Evolutionary conservation across 2,329 filamentous ascomycete genomes (phyloP), one percentile per base, ranked within the genome.

Genomic region (Pezicula carpinea): DNA sequence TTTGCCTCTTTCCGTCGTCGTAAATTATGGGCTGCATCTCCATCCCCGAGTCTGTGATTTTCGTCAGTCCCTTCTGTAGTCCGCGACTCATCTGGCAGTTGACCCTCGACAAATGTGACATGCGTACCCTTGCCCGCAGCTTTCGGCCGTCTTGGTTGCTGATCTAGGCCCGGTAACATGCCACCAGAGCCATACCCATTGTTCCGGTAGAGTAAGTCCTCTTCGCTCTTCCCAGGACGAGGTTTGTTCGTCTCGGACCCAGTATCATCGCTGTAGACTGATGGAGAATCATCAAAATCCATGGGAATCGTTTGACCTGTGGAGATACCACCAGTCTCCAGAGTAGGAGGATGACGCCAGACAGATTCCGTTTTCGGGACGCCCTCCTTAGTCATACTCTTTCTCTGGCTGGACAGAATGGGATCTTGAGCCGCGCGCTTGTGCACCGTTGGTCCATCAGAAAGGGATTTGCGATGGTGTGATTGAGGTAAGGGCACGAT

Each of bases 341-440:
- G 51, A 4, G 52, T 48, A 3, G 59, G 58, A 14, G 56, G 53
- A 43, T 63, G 58, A n/a, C 50, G 49, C 59, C 59, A 62, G 15
- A 58, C 50, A 21, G 54, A 58, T 44, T 63, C 59, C 1, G 53
- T 61, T 15, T 47, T 51, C 0, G 55, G 57, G 11, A 53, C 29
- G 1, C 58, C 58, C 5, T 58, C 54, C 36, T 53, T 39, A 2
- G 56, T 55, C 6, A 50, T 56, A 13, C 49, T 54, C 21, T 57
- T 53, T 40, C 55, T 56, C 45, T 58, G 58, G 43, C 52, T 56
- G 8, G 47, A 52, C 13, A 60, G 43, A 3, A 59, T 45, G 0
- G 58, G 59, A 3, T 23, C 11, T 26, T 10, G 3, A 23, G 11
- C 11, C 21, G 21, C 17, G 4, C 13, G 38, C 13, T 40, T 40